Percentiles rank a stretch among this genome's conserved stretches.
Evolutionary conservation across 495 filamentous ascomycete genomes (phyloP).

Genomic region (Trichoderma erinaceum): DNA sequence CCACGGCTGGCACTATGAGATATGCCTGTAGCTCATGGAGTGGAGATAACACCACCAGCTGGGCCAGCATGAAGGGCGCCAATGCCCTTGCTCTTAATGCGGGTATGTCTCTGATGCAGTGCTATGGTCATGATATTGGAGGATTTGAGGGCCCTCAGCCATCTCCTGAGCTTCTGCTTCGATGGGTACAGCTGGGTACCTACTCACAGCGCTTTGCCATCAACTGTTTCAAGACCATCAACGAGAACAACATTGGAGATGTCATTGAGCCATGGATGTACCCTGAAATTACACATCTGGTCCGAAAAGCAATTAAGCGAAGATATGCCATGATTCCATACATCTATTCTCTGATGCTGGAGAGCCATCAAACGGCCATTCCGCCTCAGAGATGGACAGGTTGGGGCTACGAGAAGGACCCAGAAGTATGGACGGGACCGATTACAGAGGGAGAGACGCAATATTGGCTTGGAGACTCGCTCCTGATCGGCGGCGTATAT

Average conservation of each 20-base stretch:
- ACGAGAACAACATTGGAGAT: slow-evolving; percentile 52
- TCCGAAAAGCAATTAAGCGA: slow-evolving; percentile 58
- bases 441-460: slow-evolving; percentile 54
- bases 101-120: slow-evolving; percentile 59
- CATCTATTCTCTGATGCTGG: slow-evolving; percentile 55
- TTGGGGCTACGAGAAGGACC: slow-evolving; percentile 60
- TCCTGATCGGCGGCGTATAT: slow-evolving; percentile 61
- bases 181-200: slow-evolving; percentile 65
- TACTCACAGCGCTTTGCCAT: slow-evolving; percentile 65
- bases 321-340: slow-evolving; percentile 66
- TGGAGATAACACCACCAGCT: slow-evolving; percentile 59
- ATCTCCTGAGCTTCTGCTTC: slow-evolving; percentile 58
- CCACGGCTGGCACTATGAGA: slow-evolving; percentile 60
- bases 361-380: slow-evolving; percentile 50
- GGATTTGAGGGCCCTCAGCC: slow-evolving; percentile 68
- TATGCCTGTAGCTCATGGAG: slow-evolving; percentile 65
- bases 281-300: slow-evolving; percentile 51
- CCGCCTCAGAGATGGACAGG: slow-evolving; percentile 63
- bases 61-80: slow-evolving; percentile 61
- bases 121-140: slow-evolving; percentile 65
- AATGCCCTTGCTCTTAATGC: slow-evolving; percentile 61
- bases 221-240: slow-evolving; percentile 68
- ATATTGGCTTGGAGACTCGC: slow-evolving; percentile 64
- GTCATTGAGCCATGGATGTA: slow-evolving; percentile 74
- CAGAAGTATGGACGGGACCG: slow-evolving; percentile 53